Evolutionary conservation across 352 stramenopile genomes (phyloP).

Genomic region (Pythium scleroteichum): DNA sequence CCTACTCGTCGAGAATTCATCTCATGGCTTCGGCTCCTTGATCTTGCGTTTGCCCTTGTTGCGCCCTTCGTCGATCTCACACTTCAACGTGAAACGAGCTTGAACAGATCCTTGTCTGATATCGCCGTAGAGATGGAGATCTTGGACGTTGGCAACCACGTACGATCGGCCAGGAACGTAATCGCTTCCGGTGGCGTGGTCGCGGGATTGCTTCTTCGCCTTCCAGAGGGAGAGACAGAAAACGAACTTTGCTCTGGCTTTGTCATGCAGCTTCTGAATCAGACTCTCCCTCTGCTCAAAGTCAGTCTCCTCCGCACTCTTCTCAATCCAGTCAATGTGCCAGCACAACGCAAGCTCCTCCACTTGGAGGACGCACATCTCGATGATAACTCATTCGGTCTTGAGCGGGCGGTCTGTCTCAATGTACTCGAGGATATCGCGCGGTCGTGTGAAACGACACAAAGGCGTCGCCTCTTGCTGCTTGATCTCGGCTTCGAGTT

Average conservation of each 20-base stretch:
- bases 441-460: not conserved
- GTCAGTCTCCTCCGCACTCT: slow-evolving; percentile 1
- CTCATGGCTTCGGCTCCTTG: not conserved
- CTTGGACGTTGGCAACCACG: not conserved
- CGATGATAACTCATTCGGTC: not conserved
- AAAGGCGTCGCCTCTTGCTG: not conserved
- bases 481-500: slow-evolving; percentile 5
- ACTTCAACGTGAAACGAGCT: not conserved
- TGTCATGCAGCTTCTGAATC: not conserved
- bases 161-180: not conserved
- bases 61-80: not conserved
- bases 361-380: slow-evolving; percentile 2
- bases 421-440: slow-evolving; percentile 1
- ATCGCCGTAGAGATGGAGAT: not conserved
- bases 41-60: slow-evolving; percentile 4
- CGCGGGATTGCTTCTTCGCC: slow-evolving; percentile 10
- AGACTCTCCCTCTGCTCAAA: slow-evolving; percentile 2
- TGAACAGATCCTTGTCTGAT: slow-evolving; percentile 10
- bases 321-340: slow-evolving; percentile 10
- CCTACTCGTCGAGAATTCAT: no score
- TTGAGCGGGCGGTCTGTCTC: not conserved
- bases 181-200: slow-evolving; percentile 7
- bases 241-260: not conserved
- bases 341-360: not conserved
- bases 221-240: slow-evolving; percentile 18